These are phyloP conservation scores for Globomyces pollinis-pini DNA, from an alignment of 192 early-diverging fungal species.

Conservation along the genomic window DNA sequence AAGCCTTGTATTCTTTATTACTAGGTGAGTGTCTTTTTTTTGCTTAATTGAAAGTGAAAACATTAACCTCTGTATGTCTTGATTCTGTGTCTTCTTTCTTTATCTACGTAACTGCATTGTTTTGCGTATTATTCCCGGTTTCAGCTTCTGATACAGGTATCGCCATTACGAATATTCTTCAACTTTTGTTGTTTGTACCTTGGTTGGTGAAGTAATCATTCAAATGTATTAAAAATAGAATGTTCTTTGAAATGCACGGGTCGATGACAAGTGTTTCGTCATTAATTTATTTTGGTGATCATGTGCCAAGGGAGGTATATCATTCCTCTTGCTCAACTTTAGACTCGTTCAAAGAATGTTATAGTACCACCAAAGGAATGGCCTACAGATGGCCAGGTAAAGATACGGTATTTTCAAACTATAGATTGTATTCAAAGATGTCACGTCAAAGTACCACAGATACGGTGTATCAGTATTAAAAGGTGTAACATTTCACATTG, in stretches of 20 bases:
- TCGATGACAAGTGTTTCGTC: conserved; percentile 53
- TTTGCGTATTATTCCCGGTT: conserved; percentile 21
- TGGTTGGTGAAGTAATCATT: conserved; percentile 62
- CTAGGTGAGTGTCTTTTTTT: conserved; percentile 24
- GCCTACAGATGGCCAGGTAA: conserved; percentile 26
- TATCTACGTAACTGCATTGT: conserved; percentile 54
- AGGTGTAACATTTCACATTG: conserved; percentile 24
- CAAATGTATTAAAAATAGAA: too few species aligned
- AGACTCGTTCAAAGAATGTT: conserved; percentile 15
- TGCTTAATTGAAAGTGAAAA: conserved; percentile 25
- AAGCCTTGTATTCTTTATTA: conserved; percentile 61
- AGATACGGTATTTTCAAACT: too few species aligned
- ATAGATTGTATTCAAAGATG: conserved; percentile 56
- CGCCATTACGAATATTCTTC: conserved; percentile 57
- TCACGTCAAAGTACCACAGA: conserved; percentile 46
- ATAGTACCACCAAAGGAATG: conserved; percentile 27
- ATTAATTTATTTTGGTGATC: conserved; percentile 44
- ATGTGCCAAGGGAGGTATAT: conserved; percentile 21
- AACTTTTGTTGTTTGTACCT: conserved; percentile 61
- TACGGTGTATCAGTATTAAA: conserved; percentile 53
- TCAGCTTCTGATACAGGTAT: conserved; percentile 42
- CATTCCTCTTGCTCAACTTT: neutral
- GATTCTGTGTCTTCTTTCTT: conserved; percentile 57
- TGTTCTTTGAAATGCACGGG: conserved; percentile 45
- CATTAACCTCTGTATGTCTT: conserved; percentile 54